These are phyloP conservation scores for Lactarius hengduanensis DNA, from an alignment of 768 basidiomycete genomes.

Conservation along the genomic window DNA sequence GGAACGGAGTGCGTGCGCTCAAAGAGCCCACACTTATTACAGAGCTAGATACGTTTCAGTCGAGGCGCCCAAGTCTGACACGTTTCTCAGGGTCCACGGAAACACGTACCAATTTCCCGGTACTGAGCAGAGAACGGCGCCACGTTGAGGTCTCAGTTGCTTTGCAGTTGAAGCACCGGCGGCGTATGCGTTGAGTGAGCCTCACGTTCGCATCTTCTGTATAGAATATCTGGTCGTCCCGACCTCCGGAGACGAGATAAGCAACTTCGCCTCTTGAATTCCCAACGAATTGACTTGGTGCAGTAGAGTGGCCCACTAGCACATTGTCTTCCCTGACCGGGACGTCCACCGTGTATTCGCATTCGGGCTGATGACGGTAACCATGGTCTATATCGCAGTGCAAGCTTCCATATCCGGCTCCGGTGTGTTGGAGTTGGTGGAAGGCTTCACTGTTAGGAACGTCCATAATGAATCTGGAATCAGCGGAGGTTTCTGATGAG, in stretches of 20 bases:
- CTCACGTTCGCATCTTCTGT: slow-evolving; percentile 82
- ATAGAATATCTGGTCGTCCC: slow-evolving; percentile 31
- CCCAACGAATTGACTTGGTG: background rate
- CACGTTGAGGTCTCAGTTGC: slow-evolving; percentile 83
- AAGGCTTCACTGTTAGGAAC: background rate
- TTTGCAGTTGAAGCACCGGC: slow-evolving; percentile 80
- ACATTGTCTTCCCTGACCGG: background rate
- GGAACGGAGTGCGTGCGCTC: slow-evolving; percentile 77
- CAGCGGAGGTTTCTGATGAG: slow-evolving; percentile 18
- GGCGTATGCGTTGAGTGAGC: slow-evolving; percentile 68
- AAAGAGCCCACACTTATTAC: slow-evolving; percentile 72
- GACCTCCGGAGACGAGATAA: background rate
- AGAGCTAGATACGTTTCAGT: slow-evolving; percentile 23
- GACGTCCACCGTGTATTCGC: background rate
- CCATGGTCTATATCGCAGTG: background rate
- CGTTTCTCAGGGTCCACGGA: background rate
- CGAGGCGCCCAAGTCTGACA: background rate
- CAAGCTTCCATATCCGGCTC: background rate
- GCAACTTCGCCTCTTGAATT: slow-evolving; percentile 8
- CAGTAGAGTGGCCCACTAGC: background rate
- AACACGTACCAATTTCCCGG: slow-evolving; percentile 63
- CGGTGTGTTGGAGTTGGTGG: slow-evolving; percentile 14
- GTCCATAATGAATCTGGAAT: slow-evolving; percentile 10
- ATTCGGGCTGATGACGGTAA: background rate
- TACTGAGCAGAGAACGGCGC: slow-evolving; percentile 70